Conservation (phyloP, 345 rosid genomes). For the Lumnitzera racemosa region DNA sequence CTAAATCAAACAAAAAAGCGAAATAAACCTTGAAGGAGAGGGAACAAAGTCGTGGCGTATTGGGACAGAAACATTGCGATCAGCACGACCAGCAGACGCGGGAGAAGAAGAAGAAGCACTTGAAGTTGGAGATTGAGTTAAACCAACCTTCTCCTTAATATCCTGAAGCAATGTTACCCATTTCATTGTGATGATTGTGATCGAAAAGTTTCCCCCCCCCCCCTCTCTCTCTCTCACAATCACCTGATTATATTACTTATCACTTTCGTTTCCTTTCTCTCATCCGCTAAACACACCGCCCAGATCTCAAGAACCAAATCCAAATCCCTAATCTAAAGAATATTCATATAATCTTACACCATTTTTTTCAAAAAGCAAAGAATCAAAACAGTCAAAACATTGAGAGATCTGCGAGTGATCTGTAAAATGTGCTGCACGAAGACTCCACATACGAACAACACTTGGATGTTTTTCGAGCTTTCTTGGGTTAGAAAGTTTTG, state of each 20-base stretch:
- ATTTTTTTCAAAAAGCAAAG: background rate
- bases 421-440: background rate
- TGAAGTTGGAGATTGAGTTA: slow-evolving; percentile 64
- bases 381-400: slow-evolving; percentile 6
- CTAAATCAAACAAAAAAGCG: background rate
- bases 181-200: slow-evolving; percentile 57
- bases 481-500: background rate
- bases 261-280: slow-evolving; percentile 6
- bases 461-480: too few relatives aligned
- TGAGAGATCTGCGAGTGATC: slow-evolving; percentile 20
- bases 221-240: slow-evolving; percentile 6
- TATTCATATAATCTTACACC: background rate
- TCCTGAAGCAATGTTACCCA: slow-evolving; percentile 98
- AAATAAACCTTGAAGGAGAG: slow-evolving; percentile 63
- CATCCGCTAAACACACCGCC: slow-evolving; percentile 6
- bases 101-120: slow-evolving; percentile 47
- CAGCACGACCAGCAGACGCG: slow-evolving; percentile 30
- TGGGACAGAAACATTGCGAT: slow-evolving; percentile 36
- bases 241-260: slow-evolving; percentile 14
- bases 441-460: background rate
- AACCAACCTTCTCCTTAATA: slow-evolving; percentile 94
- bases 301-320: slow-evolving; percentile 8
- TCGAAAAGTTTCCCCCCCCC: slow-evolving; percentile 18
- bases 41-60: slow-evolving; percentile 26
- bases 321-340: slow-evolving; percentile 6